Evolutionary conservation across 2,329 filamentous ascomycete genomes (phyloP).

Genomic region (Xylaria sp.): DNA sequence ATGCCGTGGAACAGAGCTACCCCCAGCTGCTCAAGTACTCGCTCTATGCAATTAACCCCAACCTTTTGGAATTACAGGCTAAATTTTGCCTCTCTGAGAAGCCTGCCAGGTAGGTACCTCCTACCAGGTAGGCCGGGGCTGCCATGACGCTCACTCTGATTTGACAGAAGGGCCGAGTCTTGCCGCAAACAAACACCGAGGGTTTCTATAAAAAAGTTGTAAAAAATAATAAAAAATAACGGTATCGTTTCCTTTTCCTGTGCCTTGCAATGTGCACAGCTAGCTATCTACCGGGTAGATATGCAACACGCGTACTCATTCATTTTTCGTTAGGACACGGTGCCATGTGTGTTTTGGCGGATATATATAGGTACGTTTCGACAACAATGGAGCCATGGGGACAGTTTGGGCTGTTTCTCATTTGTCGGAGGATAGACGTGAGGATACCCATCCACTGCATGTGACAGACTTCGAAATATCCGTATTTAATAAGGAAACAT

Average conservation of each 20-base stretch:
- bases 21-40: too few species aligned
- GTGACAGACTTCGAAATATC: not conserved
- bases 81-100: slow-evolving; percentile 30
- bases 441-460: not conserved
- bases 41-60: slow-evolving; percentile 4
- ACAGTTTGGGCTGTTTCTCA: not conserved
- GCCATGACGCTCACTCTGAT: slow-evolving; percentile 22
- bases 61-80: slow-evolving; percentile 30
- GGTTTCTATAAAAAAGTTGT: not conserved
- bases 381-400: not conserved
- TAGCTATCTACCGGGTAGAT: slow-evolving; percentile 3
- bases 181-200: slow-evolving; percentile 26
- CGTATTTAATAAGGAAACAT: too few species aligned
- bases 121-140: slow-evolving; percentile 14
- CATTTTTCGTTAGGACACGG: too few species aligned
- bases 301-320: not conserved
- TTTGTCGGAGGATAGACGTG: not conserved
- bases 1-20: not conserved
- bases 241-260: too few species aligned
- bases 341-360: not conserved
- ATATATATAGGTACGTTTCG: not conserved
- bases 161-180: slow-evolving; percentile 31
- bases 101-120: too few species aligned
- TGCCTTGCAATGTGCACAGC: too few species aligned
- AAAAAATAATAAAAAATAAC: too few species aligned